Base-by-base conservation (phyloP, 2,329 filamentous ascomycete genomes). In the Aspergillus sp. region DNA sequence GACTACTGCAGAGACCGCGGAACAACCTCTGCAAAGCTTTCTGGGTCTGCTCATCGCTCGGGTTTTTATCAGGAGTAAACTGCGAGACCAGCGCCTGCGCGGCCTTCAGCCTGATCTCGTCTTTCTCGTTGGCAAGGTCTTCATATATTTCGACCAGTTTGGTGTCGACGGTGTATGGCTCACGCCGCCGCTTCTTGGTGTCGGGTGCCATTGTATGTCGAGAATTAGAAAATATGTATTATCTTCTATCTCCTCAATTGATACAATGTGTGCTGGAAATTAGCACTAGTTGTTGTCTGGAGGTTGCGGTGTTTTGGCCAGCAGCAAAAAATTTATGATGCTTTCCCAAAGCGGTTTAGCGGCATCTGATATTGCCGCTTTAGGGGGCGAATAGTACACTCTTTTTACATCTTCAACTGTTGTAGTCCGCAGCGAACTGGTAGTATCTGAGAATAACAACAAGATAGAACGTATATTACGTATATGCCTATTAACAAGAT, bases 1-100 rank as follows among this genome's bases (percentile, higher is more conserved):
- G 84, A 47, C 89, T 85, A 65, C 90, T 96, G 52, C 90, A 90
- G 15, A 97, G 81, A 37, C 93, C 93, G 47, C 88, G 83, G 65
- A 96, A 88, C 33, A 98, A 75, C 22, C 86, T 79, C 62, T 80
- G 80, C 53, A 76, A 52, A 1, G 63, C 62, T 47, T 69, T 70
- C 45, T 65, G 60, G 43, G 72, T 65, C 48, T 71, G 63, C 25
- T 74, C 72, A 48, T 68, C 63, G 12, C 62, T 59, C 4, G 68
- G 63, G 23, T 64, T 61, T 50, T 67, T 61, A 44, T 71, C 66
- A 13, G 68, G 61, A 2, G 70, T 71, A 49, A 74, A 72, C 44
- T 73, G 68, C 7, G 68, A 68, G 3, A 75, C 61, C 35, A 76
- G 60, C 4, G 63, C 63, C 43, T 68, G 64, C 2, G 73, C 73